Percentiles rank a stretch among this genome's conserved stretches.
These are phyloP conservation scores for Corchorus olitorius DNA, from an alignment of 345 rosid species.

Conservation along the genomic window DNA sequence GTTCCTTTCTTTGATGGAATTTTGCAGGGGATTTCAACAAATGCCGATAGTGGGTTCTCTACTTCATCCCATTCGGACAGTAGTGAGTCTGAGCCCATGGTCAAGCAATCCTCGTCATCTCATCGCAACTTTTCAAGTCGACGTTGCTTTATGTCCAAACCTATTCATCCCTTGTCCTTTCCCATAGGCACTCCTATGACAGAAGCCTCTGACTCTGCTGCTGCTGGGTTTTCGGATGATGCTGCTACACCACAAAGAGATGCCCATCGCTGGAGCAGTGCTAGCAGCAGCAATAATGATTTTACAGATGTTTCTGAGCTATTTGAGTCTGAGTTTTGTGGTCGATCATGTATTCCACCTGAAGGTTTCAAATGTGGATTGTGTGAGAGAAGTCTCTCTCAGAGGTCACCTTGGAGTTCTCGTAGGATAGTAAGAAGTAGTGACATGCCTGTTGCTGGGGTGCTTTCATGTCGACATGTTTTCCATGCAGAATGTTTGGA, in stretches of 20 bases:
- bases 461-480: constrained; percentile 56
- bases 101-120: constrained; percentile 40
- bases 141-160: constrained; percentile 55
- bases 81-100: constrained; percentile 46
- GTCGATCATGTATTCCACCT: constrained; percentile 25
- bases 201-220: constrained; percentile 28
- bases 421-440: constrained; percentile 50
- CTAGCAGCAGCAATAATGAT: constrained; percentile 43
- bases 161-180: constrained; percentile 58
- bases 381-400: constrained; percentile 54
- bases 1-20: constrained; percentile 20
- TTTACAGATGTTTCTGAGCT: constrained; percentile 45
- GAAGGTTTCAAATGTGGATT: constrained; percentile 48
- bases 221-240: constrained; percentile 32
- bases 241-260: constrained; percentile 37
- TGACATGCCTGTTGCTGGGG: constrained; percentile 55
- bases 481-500: constrained; percentile 65
- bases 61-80: constrained; percentile 50
- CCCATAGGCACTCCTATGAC: constrained; percentile 26
- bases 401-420: constrained; percentile 60
- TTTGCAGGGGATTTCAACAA: constrained; percentile 45
- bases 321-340: constrained; percentile 36
- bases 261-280: constrained; percentile 55
- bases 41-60: constrained; percentile 41
- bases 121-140: constrained; percentile 48